Evolutionary conservation across 2,329 filamentous ascomycete genomes (phyloP).

Genomic region (Chaetoscypha palmicola): DNA sequence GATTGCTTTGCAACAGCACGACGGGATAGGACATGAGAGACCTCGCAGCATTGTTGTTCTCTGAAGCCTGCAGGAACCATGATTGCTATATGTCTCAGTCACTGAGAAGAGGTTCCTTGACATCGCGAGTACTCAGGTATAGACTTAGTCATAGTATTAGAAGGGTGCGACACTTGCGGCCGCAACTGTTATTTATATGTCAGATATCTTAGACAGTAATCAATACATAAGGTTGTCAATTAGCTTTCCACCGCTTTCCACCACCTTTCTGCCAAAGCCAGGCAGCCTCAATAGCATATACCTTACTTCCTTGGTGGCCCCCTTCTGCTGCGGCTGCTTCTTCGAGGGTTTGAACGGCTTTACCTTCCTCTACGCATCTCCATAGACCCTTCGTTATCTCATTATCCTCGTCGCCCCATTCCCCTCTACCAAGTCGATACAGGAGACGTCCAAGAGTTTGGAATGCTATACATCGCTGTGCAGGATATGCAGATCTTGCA

Average conservation of each 20-base stretch:
- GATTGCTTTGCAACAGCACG: too few relatives aligned
- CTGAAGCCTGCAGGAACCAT: too few relatives aligned
- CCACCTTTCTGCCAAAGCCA: conserved; percentile 59
- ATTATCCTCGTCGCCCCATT: conserved; percentile 60
- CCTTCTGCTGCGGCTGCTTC: conserved; percentile 62
- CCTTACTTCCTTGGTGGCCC: conserved; percentile 71
- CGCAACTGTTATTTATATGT: too few relatives aligned
- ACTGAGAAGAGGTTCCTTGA: too few relatives aligned
- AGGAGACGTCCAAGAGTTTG: conserved; percentile 83
- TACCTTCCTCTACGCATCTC: conserved; percentile 68
- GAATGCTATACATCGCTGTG: conserved; percentile 85
- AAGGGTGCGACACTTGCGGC: too few relatives aligned
- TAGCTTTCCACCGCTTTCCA: conserved; percentile 28
- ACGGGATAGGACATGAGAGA: too few relatives aligned
- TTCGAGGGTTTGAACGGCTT: conserved; percentile 68
- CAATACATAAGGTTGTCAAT: too few relatives aligned
- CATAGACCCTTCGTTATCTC: conserved; percentile 75
- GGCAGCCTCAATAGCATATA: conserved; percentile 81
- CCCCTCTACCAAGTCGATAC: conserved; percentile 70
- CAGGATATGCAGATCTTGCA: conserved; percentile 72
- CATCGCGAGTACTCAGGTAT: too few relatives aligned
- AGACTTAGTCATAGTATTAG: too few relatives aligned
- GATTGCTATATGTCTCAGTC: too few relatives aligned
- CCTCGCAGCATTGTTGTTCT: too few relatives aligned
- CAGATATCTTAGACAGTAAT: too few relatives aligned